Evolutionary conservation across 441 rosid species (phyloP), one percentile per base, ranked within the genome.

Genomic region (Viola pubescens): DNA sequence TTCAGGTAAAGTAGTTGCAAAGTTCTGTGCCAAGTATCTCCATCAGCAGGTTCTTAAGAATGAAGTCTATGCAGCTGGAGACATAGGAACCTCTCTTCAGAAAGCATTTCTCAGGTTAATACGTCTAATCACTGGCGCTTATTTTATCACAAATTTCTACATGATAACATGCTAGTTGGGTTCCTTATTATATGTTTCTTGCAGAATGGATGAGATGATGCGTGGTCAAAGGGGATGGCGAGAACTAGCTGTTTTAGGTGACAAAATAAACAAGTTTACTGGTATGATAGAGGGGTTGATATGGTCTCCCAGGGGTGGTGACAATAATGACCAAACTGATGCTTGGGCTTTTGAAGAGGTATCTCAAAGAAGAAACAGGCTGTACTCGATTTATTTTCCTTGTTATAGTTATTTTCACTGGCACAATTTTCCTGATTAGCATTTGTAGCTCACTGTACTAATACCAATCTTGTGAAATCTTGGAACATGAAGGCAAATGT

Each of bases 201-300:
- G 57, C 78, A 90, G 97, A 74, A 88, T 88, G 96, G 96, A 91
- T 69, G 96, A 86, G 75, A 88, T 94, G 99, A 94, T 94, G 99
- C 85, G 82, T 47, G 98, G 98, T 52, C 98, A 91, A 77, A 78
- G 95, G 75, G 96, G 96, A 55, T 91, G 98, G 98, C 80, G 95
- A 58, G 98, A 91, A 71, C 77, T 91, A 67, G 92, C 98, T 60
- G 66, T 79, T 49, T 77, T 91, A 62, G 96, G 96, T 37, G 95
- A 88, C 69, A 91, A 80, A 67, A 75, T 88, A 61, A 83, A 86
- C 81, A 88, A 91, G 81, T 81, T 91, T 58, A 79, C 85, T 1
- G 91, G 98, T 53, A 86, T 91, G 95, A 76, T 91, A 63, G 98
- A 91, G 81, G 96, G 96, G 66, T 69, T 88, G 43, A 88, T 91